These are phyloP conservation scores for Mycena floridula DNA, from an alignment of 768 basidiomycete genomes.

Conservation along the genomic window DNA sequence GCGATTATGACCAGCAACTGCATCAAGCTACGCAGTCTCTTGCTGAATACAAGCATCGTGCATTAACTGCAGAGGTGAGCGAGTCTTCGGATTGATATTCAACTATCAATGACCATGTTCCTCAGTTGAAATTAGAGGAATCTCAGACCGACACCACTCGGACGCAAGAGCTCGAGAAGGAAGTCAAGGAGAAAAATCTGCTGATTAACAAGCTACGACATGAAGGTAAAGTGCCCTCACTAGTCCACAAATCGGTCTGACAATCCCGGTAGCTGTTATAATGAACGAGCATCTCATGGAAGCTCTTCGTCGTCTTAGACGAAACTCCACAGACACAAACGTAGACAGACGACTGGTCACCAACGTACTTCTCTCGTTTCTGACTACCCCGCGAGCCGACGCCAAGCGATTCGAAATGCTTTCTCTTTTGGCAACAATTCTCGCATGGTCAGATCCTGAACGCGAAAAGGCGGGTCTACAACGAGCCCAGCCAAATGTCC, in stretches of 20 bases:
- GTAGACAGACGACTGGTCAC: constrained; percentile 93
- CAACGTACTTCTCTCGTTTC: constrained; percentile 87
- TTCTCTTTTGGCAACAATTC: constrained; percentile 75
- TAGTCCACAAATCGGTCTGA: constrained; percentile 6
- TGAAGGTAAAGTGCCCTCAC: constrained; percentile 52
- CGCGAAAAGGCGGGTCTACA: constrained; percentile 88
- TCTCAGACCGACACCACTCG: constrained; percentile 57
- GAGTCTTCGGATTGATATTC: neutral
- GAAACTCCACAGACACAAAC: constrained; percentile 81
- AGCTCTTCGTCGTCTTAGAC: constrained; percentile 89
- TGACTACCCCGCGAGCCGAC: constrained; percentile 87
- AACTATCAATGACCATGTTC: neutral
- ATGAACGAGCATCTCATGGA: constrained; percentile 98
- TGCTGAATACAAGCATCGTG: constrained; percentile 88
- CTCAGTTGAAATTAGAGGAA: constrained; percentile 74
- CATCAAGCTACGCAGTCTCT: constrained; percentile 64
- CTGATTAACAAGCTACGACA: constrained; percentile 93
- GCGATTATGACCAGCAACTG: constrained; percentile 76
- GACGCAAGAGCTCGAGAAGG: constrained; percentile 74
- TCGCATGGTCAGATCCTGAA: constrained; percentile 91
- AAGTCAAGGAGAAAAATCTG: constrained; percentile 93
- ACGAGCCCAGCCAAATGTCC: constrained; percentile 28
- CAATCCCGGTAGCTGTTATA: constrained; percentile 70
- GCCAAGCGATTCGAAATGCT: constrained; percentile 97
- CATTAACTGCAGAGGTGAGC: constrained; percentile 78